Evolutionary conservation across 2,329 filamentous ascomycete genomes (phyloP).

Genomic region (Arthrocladium fulminans): DNA sequence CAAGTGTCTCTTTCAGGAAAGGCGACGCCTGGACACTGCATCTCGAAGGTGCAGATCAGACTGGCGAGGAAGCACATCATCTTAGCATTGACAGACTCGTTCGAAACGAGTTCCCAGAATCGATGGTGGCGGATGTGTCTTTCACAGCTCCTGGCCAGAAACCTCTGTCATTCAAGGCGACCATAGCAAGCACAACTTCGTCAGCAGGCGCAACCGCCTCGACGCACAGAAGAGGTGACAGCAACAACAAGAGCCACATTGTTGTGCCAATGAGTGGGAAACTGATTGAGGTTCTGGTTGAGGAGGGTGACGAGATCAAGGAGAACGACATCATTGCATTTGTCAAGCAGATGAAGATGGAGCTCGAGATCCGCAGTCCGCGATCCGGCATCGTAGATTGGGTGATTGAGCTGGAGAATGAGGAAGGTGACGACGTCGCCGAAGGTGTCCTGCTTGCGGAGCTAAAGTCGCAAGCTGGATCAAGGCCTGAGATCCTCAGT

Average conservation of each 20-base stretch:
- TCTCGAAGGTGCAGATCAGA: slow-evolving; percentile 30
- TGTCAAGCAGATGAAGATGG: slow-evolving; percentile 62
- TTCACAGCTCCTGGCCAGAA: slow-evolving; percentile 35
- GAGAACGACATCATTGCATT: slow-evolving; percentile 49
- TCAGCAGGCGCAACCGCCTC: slow-evolving; percentile 29
- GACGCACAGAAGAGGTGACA: slow-evolving; percentile 43
- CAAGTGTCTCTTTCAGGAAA: slow-evolving; percentile 45
- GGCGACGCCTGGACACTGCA: slow-evolving; percentile 51
- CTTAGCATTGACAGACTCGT: slow-evolving; percentile 46
- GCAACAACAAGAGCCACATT: slow-evolving; percentile 43
- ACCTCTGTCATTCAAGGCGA: slow-evolving; percentile 36
- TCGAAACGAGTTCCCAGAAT: slow-evolving; percentile 52
- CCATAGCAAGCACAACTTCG: slow-evolving; percentile 37
- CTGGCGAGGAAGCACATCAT: slow-evolving; percentile 36
- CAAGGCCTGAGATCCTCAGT: neutral
- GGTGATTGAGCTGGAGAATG: slow-evolving; percentile 45
- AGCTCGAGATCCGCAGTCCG: slow-evolving; percentile 51
- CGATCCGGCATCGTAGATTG: slow-evolving; percentile 42
- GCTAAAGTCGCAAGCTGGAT: slow-evolving; percentile 30
- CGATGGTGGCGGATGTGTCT: slow-evolving; percentile 45
- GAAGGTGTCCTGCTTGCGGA: slow-evolving; percentile 48
- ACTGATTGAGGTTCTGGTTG: slow-evolving; percentile 50
- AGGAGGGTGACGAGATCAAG: slow-evolving; percentile 41
- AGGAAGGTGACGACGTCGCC: slow-evolving; percentile 44
- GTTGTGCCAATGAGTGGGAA: slow-evolving; percentile 51